phyloP scores from a whole-genome alignment of 805 yeast genomes.

The Candida alai region DNA sequence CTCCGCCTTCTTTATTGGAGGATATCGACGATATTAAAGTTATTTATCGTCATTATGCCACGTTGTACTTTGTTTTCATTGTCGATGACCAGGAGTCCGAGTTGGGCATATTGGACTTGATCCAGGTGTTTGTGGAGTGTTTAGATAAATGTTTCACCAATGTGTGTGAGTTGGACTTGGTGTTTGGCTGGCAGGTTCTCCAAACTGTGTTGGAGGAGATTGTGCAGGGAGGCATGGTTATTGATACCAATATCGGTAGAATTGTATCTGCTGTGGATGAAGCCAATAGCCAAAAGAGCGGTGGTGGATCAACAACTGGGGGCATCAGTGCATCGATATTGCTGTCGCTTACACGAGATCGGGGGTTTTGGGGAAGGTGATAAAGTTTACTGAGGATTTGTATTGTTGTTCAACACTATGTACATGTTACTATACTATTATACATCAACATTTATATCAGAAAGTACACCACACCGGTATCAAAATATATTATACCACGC shows the following conservation, averaged over 20 bases:
- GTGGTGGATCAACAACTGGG: conserved; percentile 13
- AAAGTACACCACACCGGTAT: too few relatives aligned
- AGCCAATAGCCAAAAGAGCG: conserved; percentile 50
- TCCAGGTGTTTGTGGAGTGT: conserved; percentile 95
- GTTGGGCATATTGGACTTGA: conserved; percentile 86
- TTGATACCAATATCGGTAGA: conserved; percentile 79
- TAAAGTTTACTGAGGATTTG: not conserved
- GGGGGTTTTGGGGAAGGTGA: conserved; percentile 24
- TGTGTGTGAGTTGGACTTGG: conserved; percentile 93
- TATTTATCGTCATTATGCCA: conserved; percentile 91
- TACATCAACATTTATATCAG: too few relatives aligned
- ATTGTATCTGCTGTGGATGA: conserved; percentile 83
- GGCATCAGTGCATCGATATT: conserved; percentile 20
- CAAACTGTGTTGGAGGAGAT: conserved; percentile 90
- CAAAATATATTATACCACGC: conserved; percentile 9
- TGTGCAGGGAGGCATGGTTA: conserved; percentile 97
- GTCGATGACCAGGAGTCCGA: conserved; percentile 96
- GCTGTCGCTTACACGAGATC: conserved; percentile 23
- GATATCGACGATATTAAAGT: conserved; percentile 76
- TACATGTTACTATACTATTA: not conserved
- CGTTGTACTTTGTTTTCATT: conserved; percentile 90
- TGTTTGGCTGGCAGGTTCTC: conserved; percentile 97
- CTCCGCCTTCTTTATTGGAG: conserved; percentile 79
- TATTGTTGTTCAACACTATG: not conserved
- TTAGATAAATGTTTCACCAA: conserved; percentile 89